Evolutionary conservation across 495 filamentous ascomycete species (phyloP), one percentile per base, ranked within the genome.

Genomic region (Penicilliopsis zonata): DNA sequence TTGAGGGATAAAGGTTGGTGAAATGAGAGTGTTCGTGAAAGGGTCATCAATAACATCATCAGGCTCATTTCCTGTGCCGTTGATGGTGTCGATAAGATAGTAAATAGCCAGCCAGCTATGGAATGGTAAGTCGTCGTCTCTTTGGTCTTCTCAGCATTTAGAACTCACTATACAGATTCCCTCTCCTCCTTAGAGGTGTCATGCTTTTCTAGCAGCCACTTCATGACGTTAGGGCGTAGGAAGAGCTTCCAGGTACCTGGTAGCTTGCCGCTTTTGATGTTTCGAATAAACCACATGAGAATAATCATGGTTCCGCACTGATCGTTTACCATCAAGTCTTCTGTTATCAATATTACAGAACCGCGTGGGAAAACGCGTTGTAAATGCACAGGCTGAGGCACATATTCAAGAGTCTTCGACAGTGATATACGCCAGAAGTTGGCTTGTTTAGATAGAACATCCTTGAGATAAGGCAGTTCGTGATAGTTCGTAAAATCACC

Each of bases 361-460:
- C 78, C 74, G 16, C 55, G 45, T 5, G 72, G 69, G 30, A 84
- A 79, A 3, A 83, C 43, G 2, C 69, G 63, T 36, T 61, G 44
- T 8, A 61, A 46, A 22, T 62, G 46, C 1, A 40, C 33, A 6
- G 35, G 34, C 9, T 34, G 31, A 7, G 36, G 42, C 23, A 33
- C 34, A 19, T 39, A 41, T 12, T 53, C 30, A 8, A 65, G 46
- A 6, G 44, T 47, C 3, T 34, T 37, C 0, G 19, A n/a, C 13
- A 64, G 30, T 18, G 56, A 57, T 17, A 61, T 37, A 4, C 38
- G 50, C 59, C 60, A 70, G 25, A 59, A 60, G 24, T 41, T 54
- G 18, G 55, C 42, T 2, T 40, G 27, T 3, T 40, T 42, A 19
- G 36, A 33, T 7, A 57, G 28, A 5, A 49, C 19, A 3, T 45